Evolutionary conservation across 345 rosid genomes (phyloP), one percentile per base, ranked within the genome.

Genomic region (Populus pruinosa): DNA sequence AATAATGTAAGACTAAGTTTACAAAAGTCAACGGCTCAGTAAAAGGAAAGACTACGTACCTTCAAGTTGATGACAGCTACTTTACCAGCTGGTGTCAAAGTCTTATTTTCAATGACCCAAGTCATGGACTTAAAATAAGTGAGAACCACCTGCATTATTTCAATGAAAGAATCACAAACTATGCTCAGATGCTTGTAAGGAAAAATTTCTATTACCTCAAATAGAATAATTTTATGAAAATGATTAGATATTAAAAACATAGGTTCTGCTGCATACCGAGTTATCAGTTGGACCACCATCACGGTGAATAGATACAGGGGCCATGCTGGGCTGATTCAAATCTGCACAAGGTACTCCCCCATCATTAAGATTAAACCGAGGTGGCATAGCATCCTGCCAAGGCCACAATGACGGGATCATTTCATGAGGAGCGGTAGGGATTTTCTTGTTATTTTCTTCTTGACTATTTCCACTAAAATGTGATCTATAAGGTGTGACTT

Each of bases 101-200:
- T 87, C 80, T 85, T 87, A 71, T 86, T 85, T 81, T 90, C 94
- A 59, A 89, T 82, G 59, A 80, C 88, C 94, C 92, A 89, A 21
- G 94, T 85, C 92, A 89, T 89, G 79, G 92, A 89, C 83, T 90
- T 87, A 69, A 89, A 89, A 85, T 83, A 90, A 59, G 92, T 85
- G 64, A 86, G 90, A 78, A 90, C 89, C 80, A 83, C 92, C 94
- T 90, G 73, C 77, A 81, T 69, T 70, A 78, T 47, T 63, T 73
- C 50, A 70, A 65, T 7, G 53, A 43, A 73, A 5, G 38, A 59
- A 44, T 23, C 39, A 68, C 59, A 59, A 67, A 49, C 68, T 16
- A 9, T 41, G n/a, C 44, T n/a, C 38, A 39, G 69, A 49, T 31
- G 11, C 6, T 59, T 11, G 13, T 20, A n/a, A 35, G 21, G 49